A percentile compares a stretch with the other conserved stretches of the same genome.
Conservation (phyloP, 768 basidiomycete species). For the Phlebiopsis flavidoalba region DNA sequence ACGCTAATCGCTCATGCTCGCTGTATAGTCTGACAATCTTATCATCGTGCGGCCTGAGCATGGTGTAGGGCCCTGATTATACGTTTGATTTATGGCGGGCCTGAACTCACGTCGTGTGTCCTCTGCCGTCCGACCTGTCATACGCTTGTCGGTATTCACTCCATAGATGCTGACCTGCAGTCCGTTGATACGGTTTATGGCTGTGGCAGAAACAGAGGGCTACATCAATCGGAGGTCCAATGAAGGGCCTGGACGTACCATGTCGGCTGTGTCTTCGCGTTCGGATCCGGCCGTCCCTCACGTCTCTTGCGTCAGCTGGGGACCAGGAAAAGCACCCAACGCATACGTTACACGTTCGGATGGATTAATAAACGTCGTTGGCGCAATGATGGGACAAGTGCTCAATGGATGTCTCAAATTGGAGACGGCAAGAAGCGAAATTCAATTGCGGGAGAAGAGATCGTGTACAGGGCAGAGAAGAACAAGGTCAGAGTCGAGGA, state of each 20-base stretch:
- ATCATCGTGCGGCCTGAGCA: constrained; percentile 72
- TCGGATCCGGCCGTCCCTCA: background rate
- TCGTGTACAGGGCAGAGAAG: constrained; percentile 68
- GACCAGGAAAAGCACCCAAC: constrained; percentile 71
- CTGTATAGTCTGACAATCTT: constrained; percentile 63
- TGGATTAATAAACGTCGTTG: constrained; percentile 81
- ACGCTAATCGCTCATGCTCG: background rate
- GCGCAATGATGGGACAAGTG: constrained; percentile 70
- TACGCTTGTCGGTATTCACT: too few species aligned
- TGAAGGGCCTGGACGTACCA: constrained; percentile 84
- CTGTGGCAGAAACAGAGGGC: constrained; percentile 76
- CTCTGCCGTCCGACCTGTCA: too few species aligned
- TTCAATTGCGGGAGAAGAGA: constrained; percentile 58
- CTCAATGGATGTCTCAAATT: constrained; percentile 64
- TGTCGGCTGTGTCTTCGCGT: constrained; percentile 2
- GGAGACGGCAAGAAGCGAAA: constrained; percentile 63
- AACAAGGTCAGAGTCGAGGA: constrained; percentile 60
- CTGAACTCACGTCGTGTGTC: too few species aligned
- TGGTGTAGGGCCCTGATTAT: constrained; percentile 82
- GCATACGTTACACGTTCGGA: constrained; percentile 73
- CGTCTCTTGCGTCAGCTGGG: constrained; percentile 48
- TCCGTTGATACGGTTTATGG: constrained; percentile 58
- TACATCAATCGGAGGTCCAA: constrained; percentile 77
- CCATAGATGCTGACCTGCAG: constrained; percentile 33
- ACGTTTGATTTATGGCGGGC: constrained; percentile 69